phyloP scores from a whole-genome alignment of 805 yeast genomes.

The Naumovozyma baii region DNA sequence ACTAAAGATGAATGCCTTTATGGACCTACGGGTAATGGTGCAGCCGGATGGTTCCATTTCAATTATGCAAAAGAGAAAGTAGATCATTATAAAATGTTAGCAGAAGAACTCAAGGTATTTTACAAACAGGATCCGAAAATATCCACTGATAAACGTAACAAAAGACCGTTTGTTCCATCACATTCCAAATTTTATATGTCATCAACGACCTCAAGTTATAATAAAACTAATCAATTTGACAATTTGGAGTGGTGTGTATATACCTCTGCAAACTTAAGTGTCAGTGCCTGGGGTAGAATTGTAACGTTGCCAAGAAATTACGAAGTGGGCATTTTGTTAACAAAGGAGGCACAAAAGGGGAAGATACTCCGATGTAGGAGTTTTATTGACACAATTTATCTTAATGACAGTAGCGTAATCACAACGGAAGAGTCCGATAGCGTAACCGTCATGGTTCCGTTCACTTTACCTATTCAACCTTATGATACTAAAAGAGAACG shows the following conservation, averaged over 20 bases:
- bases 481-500: slow-evolving; percentile 12
- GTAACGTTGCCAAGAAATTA: slow-evolving; percentile 33
- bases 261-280: slow-evolving; percentile 67
- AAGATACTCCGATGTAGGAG: slow-evolving; percentile 12
- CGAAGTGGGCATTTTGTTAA: slow-evolving; percentile 47
- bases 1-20: slow-evolving; percentile 18
- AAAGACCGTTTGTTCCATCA: slow-evolving; percentile 32
- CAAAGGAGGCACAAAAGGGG: slow-evolving; percentile 13
- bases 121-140: slow-evolving; percentile 15
- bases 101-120: slow-evolving; percentile 12
- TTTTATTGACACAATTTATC: slow-evolving; percentile 15
- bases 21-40: slow-evolving; percentile 15
- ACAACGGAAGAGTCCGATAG: not conserved
- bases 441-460: slow-evolving; percentile 17
- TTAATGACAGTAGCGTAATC: not conserved
- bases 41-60: slow-evolving; percentile 27
- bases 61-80: slow-evolving; percentile 9
- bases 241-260: slow-evolving; percentile 55
- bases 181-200: slow-evolving; percentile 64
- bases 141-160: not conserved
- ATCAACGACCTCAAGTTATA: slow-evolving; percentile 35
- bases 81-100: slow-evolving; percentile 11
- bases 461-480: slow-evolving; percentile 11
- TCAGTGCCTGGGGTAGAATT: slow-evolving; percentile 70
- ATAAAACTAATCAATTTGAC: slow-evolving; percentile 5